Conservation (phyloP, 352 stramenopile species). For the Phytopythium oedochilum region DNA sequence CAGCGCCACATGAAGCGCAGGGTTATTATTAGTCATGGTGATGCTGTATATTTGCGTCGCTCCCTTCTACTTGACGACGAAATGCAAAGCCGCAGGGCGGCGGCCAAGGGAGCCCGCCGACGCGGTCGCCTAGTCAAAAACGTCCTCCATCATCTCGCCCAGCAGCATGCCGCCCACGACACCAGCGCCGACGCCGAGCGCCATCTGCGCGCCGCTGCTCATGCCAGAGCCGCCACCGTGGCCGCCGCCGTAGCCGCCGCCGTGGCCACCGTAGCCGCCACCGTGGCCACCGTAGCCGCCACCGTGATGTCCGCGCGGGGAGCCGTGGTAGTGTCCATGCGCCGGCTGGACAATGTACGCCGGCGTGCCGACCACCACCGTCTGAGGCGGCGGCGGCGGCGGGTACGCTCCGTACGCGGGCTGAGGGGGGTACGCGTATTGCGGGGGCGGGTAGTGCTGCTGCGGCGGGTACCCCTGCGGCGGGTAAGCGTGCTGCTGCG, state of each 20-base stretch:
- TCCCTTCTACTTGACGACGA: background rate
- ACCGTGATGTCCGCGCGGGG: constrained; percentile 16
- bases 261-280: constrained; percentile 10
- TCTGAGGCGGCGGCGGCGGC: constrained; percentile 16
- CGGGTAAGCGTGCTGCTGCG: constrained; percentile 11
- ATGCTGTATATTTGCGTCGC: too few species aligned
- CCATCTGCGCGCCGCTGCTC: constrained; percentile 36
- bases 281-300: constrained; percentile 15
- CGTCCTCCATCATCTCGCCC: constrained; percentile 56
- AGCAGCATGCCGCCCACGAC: constrained; percentile 73
- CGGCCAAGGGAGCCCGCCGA: background rate
- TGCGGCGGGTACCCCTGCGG: constrained; percentile 30
- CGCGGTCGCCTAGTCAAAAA: constrained; percentile 34
- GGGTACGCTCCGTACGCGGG: constrained; percentile 26
- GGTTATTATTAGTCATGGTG: too few species aligned
- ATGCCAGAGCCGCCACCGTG: constrained; percentile 23
- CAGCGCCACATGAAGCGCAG: too few species aligned
- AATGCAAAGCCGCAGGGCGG: background rate
- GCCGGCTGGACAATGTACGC: constrained; percentile 23
- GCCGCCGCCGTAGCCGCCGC: constrained; percentile 12
- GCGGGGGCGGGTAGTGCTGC: constrained; percentile 23
- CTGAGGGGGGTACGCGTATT: constrained; percentile 24
- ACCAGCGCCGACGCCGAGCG: constrained; percentile 66
- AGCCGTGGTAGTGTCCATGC: constrained; percentile 31
- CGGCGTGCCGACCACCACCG: constrained; percentile 17